A percentile compares a stretch with the other conserved stretches of the same genome.
These are phyloP conservation scores for Colletotrichum sp. DNA, from an alignment of 2,329 filamentous ascomycete genomes.

Conservation along the genomic window DNA sequence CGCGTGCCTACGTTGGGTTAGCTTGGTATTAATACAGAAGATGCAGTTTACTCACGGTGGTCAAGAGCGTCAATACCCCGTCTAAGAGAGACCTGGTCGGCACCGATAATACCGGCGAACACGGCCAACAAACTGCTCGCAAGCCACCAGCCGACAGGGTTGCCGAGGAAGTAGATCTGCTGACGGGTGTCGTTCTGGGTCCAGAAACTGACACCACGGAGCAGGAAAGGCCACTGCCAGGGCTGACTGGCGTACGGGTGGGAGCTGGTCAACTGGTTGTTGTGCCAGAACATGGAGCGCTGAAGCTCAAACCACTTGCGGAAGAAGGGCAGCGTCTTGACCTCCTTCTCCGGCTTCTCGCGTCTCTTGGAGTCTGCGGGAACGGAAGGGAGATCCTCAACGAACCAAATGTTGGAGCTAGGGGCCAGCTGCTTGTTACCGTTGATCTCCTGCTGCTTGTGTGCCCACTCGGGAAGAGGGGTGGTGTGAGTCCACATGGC, in stretches of 20 bases:
- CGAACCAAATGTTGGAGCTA: constrained; percentile 92
- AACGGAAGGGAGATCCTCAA: constrained; percentile 88
- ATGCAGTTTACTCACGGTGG: constrained; percentile 71
- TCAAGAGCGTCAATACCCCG: constrained; percentile 94
- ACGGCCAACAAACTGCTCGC: constrained; percentile 91
- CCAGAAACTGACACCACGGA: constrained; percentile 99
- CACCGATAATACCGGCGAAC: constrained; percentile 88
- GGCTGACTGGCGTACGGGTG: constrained; percentile 96
- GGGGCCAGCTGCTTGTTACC: constrained; percentile 95
- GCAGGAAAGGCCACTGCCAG: constrained; percentile 96
- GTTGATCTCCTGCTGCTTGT: constrained; percentile 98
- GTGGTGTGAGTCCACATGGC: constrained; percentile 99
- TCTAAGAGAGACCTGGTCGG: constrained; percentile 91
- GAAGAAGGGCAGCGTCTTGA: constrained; percentile 87
- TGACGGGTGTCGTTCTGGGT: constrained; percentile 93
- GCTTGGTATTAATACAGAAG: not conserved
- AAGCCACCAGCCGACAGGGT: constrained; percentile 97
- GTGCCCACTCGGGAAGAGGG: constrained; percentile 95
- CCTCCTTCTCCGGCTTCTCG: constrained; percentile 75
- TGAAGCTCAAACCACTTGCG: constrained; percentile 97
- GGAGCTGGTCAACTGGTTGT: constrained; percentile 95
- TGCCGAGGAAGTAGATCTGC: constrained; percentile 98
- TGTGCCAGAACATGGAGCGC: constrained; percentile 99
- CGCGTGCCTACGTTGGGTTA: constrained; percentile 72
- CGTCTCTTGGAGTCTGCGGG: constrained; percentile 74